These are phyloP conservation scores for Citrus maxima DNA, from an alignment of 345 rosid species.

Conservation along the genomic window DNA sequence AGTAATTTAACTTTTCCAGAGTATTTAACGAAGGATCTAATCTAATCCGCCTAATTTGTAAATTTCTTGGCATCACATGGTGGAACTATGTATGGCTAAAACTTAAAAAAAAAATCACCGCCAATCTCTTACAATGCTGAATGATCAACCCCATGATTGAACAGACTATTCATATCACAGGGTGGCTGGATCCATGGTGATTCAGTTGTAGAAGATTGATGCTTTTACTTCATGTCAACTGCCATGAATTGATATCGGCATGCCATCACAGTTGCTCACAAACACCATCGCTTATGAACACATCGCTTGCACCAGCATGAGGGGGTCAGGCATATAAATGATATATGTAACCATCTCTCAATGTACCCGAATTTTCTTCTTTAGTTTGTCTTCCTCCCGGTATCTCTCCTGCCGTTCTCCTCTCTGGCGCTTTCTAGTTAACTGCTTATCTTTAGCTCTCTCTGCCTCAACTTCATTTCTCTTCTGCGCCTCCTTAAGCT, in stretches of 20 bases:
- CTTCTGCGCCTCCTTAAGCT: constrained; percentile 55
- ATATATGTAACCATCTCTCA: constrained; percentile 3
- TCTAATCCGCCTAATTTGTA: too few species aligned
- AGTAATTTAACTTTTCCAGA: too few species aligned
- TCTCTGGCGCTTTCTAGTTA: constrained; percentile 65
- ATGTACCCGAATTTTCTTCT: constrained; percentile 47
- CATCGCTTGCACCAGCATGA: too few species aligned
- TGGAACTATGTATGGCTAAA: not conserved
- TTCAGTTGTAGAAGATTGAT: not conserved
- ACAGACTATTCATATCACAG: too few species aligned
- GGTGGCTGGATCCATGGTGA: not conserved
- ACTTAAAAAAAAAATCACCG: not conserved
- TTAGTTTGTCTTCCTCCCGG: constrained; percentile 56
- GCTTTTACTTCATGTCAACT: not conserved
- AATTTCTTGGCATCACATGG: too few species aligned
- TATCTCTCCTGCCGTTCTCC: constrained; percentile 78
- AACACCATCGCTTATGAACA: not conserved
- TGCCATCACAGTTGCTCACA: not conserved
- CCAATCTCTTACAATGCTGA: not conserved
- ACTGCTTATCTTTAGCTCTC: constrained; percentile 66
- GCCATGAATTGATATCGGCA: not conserved
- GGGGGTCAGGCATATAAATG: not conserved
- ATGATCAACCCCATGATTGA: not conserved
- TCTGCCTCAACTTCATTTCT: constrained; percentile 46
- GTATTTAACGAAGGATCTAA: too few species aligned